Percentiles rank a stretch among this genome's conserved stretches.
Evolutionary conservation across 140 eudicot genomes (phyloP).

Genomic region (Cichorium intybus): DNA sequence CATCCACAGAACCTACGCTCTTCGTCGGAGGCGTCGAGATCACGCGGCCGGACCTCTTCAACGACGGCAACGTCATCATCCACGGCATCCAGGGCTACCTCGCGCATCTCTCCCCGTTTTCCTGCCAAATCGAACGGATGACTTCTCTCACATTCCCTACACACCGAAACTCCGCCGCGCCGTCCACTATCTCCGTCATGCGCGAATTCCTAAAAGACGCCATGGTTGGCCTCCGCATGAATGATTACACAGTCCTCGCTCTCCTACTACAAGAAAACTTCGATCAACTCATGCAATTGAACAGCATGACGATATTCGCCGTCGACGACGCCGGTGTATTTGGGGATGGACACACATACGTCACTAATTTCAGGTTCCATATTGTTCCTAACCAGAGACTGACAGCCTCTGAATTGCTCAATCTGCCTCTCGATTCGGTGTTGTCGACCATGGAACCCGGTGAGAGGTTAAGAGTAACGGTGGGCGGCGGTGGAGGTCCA

Average conservation of each 20-base stretch:
- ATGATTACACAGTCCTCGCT: conserved; percentile 65
- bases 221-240: conserved; percentile 46
- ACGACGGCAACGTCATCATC: conserved; percentile 49
- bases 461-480: conserved; percentile 51
- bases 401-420: conserved; percentile 37
- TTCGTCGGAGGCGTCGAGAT: conserved; percentile 72
- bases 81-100: conserved; percentile 77
- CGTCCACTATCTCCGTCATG: conserved; percentile 33
- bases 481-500: conserved; percentile 54
- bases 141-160: conserved; percentile 54
- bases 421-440: conserved; percentile 30
- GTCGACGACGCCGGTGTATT: conserved; percentile 60
- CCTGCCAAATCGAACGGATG: conserved; percentile 65
- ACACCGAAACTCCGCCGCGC: conserved; percentile 17
- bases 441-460: conserved; percentile 53
- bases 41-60: conserved; percentile 61
- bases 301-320: conserved; percentile 56
- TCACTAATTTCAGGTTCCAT: conserved; percentile 42
- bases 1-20: conserved; percentile 13
- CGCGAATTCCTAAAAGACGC: conserved; percentile 60
- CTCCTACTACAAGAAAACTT: conserved; percentile 50
- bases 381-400: conserved; percentile 55
- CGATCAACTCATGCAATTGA: conserved; percentile 34
- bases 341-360: conserved; percentile 44
- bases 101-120: conserved; percentile 67